Percentiles rank a stretch among this genome's conserved stretches.
Conservation (phyloP, 192 early-diverging fungal genomes). For the Chytriomyces confervae region DNA sequence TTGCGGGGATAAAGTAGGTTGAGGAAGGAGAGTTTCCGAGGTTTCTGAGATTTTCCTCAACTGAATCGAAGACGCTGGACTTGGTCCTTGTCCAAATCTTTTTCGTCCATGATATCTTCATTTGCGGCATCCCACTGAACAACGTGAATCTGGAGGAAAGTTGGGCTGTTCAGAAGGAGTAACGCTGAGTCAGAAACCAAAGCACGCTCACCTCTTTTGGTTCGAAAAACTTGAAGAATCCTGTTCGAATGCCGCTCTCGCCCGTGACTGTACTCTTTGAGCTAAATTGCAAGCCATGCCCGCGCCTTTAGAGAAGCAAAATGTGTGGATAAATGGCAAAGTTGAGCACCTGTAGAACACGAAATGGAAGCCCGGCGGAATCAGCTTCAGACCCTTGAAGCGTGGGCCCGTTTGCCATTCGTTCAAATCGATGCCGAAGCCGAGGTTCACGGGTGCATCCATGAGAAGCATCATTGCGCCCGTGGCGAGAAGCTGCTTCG, state of each 20-base stretch:
- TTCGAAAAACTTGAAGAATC: slow-evolving; percentile 79
- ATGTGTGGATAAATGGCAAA: slow-evolving; percentile 30
- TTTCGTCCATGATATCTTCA: slow-evolving; percentile 72
- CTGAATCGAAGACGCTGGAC: slow-evolving; percentile 66
- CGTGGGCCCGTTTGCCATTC: slow-evolving; percentile 88
- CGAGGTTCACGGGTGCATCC: slow-evolving; percentile 75
- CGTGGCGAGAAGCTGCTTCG: slow-evolving; percentile 73
- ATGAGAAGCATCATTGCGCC: slow-evolving; percentile 84
- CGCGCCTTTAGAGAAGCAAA: not conserved
- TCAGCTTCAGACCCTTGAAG: slow-evolving; percentile 91
- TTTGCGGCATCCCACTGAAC: slow-evolving; percentile 76
- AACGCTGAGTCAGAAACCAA: not conserved
- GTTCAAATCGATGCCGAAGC: slow-evolving; percentile 92
- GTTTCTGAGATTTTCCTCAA: slow-evolving; percentile 40
- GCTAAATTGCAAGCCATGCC: slow-evolving; percentile 27
- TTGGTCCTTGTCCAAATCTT: slow-evolving; percentile 65
- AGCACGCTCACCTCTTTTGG: slow-evolving; percentile 58
- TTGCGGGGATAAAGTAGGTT: not conserved
- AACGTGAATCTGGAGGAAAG: slow-evolving; percentile 69
- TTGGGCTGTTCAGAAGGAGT: not conserved
- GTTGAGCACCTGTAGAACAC: slow-evolving; percentile 78
- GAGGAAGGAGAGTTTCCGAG: not conserved
- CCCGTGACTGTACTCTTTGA: slow-evolving; percentile 43
- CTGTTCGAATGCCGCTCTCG: slow-evolving; percentile 65
- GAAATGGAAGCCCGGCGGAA: slow-evolving; percentile 94